These are phyloP conservation scores for Phaeomoniella chlamydospora DNA, from an alignment of 2,329 filamentous ascomycete species.

Conservation along the genomic window DNA sequence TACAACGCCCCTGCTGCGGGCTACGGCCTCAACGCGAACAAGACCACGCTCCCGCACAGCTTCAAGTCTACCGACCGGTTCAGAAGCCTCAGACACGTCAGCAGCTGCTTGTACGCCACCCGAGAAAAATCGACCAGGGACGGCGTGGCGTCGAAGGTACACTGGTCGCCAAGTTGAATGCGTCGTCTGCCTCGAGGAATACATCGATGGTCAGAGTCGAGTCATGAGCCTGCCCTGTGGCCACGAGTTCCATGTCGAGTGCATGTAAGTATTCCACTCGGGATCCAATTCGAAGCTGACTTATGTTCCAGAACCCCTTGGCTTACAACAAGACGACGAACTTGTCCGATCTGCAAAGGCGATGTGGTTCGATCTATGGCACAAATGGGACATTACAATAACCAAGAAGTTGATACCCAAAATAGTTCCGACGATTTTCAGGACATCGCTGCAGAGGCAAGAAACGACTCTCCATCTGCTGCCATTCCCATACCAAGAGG, in stretches of 20 bases:
- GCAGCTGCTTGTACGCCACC: slow-evolving; percentile 8
- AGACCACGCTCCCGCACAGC: slow-evolving; percentile 23
- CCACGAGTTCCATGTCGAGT: slow-evolving; percentile 93
- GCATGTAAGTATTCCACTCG: slow-evolving; percentile 62
- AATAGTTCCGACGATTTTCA: slow-evolving; percentile 30
- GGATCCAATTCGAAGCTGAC: slow-evolving; percentile 1
- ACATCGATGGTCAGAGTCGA: slow-evolving; percentile 80
- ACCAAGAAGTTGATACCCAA: slow-evolving; percentile 4
- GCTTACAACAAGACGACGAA: slow-evolving; percentile 86
- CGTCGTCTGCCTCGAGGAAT: slow-evolving; percentile 93
- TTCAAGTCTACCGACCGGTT: slow-evolving; percentile 13
- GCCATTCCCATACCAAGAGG: slow-evolving; percentile 28
- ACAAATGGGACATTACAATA: slow-evolving; percentile 15
- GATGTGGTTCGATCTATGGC: slow-evolving; percentile 65
- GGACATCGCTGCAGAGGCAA: slow-evolving; percentile 25
- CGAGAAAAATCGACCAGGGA: slow-evolving; percentile 12
- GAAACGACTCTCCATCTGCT: slow-evolving; percentile 34
- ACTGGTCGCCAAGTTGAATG: slow-evolving; percentile 65
- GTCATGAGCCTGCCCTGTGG: slow-evolving; percentile 97
- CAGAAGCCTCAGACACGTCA: slow-evolving; percentile 4
- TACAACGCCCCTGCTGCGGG: slow-evolving; percentile 66
- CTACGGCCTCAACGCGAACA: slow-evolving; percentile 21
- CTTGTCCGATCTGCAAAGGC: slow-evolving; percentile 97
- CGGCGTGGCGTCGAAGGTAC: slow-evolving; percentile 38
- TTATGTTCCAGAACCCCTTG: slow-evolving; percentile 61